A percentile compares a stretch with the other conserved stretches of the same genome.
Conservation (phyloP, 169 alveolate genomes). For the Plasmodium gallinaceum region DNA sequence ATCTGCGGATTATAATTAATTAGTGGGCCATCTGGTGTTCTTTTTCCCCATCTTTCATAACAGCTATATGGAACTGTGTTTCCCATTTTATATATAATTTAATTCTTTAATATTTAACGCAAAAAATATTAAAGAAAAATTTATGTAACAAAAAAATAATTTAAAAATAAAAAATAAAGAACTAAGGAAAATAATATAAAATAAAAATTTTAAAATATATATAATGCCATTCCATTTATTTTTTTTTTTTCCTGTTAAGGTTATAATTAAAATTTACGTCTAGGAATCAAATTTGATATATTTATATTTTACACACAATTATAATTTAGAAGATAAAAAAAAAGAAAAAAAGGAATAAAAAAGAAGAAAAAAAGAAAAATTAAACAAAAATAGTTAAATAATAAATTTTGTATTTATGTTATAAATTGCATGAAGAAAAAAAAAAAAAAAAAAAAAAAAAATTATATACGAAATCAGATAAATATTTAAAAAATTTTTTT, state of each 20-base stretch:
- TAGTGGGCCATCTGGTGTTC: conserved; percentile 74
- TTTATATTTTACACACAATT: neutral
- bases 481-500: neutral
- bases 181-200: too few species aligned
- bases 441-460: conserved; percentile 23
- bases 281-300: neutral
- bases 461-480: conserved; percentile 1
- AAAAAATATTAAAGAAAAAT: too few species aligned
- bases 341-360: neutral
- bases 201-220: too few species aligned
- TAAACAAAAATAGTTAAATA: neutral
- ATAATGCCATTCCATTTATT: too few species aligned
- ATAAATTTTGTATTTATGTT: conserved; percentile 18
- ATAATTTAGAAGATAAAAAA: neutral
- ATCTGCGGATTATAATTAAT: conserved; percentile 42
- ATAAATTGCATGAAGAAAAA: neutral
- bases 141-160: too few species aligned
- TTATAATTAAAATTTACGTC: conserved; percentile 31
- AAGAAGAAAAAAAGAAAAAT: neutral
- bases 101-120: too few species aligned
- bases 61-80: conserved; percentile 73
- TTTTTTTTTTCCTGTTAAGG: conserved; percentile 9
- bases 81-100: conserved; percentile 30
- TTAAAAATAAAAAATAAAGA: too few species aligned
- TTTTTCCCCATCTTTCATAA: conserved; percentile 74